These are phyloP conservation scores for Coccomyxa subellipsoidea DNA, from an alignment of 163 green algal species.

Conservation along the genomic window DNA sequence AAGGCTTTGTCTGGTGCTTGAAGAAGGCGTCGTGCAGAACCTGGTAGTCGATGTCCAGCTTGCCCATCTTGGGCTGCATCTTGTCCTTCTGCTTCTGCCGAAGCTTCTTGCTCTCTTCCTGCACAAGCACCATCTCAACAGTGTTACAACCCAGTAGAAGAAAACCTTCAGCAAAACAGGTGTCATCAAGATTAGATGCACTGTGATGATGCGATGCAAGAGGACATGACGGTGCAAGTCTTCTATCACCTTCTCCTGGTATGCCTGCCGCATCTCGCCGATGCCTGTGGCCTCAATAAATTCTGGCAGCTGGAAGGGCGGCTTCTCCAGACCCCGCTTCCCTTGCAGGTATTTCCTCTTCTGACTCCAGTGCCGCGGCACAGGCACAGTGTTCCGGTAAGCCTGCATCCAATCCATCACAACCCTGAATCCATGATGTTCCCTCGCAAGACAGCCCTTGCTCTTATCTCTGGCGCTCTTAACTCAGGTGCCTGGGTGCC, in stretches of 20 bases:
- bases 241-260: conserved; percentile 39
- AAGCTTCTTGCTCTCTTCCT: conserved; percentile 79
- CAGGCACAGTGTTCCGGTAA: conserved; percentile 88
- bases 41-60: conserved; percentile 99
- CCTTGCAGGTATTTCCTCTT: conserved; percentile 95
- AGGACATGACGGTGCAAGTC: no score
- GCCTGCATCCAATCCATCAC: conserved; percentile 40
- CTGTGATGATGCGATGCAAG: no score
- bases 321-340: conserved; percentile 98
- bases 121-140: no score
- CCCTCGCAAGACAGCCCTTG: no score
- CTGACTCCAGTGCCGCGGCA: conserved; percentile 96
- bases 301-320: conserved; percentile 92
- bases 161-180: no score
- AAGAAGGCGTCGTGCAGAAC: conserved; percentile 93
- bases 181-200: no score
- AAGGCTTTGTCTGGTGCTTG: conserved; percentile 94
- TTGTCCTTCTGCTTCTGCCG: conserved; percentile 90
- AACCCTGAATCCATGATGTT: no score
- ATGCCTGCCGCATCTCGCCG: conserved; percentile 85
- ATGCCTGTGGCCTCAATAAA: conserved; percentile 98
- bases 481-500: no score
- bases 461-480: no score
- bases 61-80: conserved; percentile 91
- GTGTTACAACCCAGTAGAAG: no score